Base-by-base conservation (phyloP, 108 stramenopile genomes). In the Cyclotella atomus region DNA sequence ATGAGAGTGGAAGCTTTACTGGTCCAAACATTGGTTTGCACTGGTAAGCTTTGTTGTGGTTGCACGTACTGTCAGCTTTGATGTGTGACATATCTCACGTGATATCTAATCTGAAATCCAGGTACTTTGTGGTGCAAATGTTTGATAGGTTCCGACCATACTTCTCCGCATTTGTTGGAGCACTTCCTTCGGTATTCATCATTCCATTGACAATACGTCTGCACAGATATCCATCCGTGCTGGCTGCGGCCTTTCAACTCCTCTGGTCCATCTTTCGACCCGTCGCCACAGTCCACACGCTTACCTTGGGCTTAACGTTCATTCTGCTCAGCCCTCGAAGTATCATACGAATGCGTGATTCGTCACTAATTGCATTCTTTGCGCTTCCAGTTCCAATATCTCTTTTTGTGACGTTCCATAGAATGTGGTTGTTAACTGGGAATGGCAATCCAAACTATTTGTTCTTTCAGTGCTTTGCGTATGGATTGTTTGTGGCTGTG, bases 401-500 rank as follows among this genome's bases (percentile, higher is more conserved):
- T 27, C 55, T 95, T 0, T 88, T 85, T 49, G 71, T 91, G 1
- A 73, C 88, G 15, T 87, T 88, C 70, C 84, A 88, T 60, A 72
- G 83, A 65, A 83, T 95, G 84, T 95, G 94, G 94, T 69, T 95
- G 32, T 87, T 86, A 28, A 85, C 71, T 5, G 86, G 88, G 35
- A 81, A 82, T 43, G 94, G 94, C 0, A 92, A 95, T 70, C 89
- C 94, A 15, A 95, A 95, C 49, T 92, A 87, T 70, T 84, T 90
- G 0, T 95, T 82, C 46, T 95, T 95, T 57, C 94, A 95, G 71
- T 91, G 91, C 47, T 56, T 95, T 68, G 93, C 87, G 15, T 88
- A 88, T 77, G 86, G 89, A 49, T 56, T 85, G 10, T 94, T 94
- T 60, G 64, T 88, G 47, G 67, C 73, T 46, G 55, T 70, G 23